These are phyloP conservation scores for Penicillium sp. DNA, from an alignment of 2,329 filamentous ascomycete species.

Conservation along the genomic window DNA sequence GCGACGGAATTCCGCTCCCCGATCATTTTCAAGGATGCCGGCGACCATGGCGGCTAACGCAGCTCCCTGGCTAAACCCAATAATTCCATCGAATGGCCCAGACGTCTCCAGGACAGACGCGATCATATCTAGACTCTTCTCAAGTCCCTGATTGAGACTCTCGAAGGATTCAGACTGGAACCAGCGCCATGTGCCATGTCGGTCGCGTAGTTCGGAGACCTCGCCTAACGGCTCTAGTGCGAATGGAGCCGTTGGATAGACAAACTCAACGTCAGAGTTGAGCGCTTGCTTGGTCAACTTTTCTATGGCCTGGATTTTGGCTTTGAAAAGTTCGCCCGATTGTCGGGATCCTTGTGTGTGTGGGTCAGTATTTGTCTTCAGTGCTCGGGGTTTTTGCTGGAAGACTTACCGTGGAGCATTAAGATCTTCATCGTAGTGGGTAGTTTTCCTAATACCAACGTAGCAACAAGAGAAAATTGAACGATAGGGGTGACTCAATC, in stretches of 20 bases:
- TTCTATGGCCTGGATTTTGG: slow-evolving; percentile 7
- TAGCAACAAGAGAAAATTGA: neutral
- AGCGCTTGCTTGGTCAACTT: neutral
- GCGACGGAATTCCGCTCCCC: neutral
- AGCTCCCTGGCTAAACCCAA: slow-evolving; percentile 9
- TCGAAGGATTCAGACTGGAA: slow-evolving; percentile 3
- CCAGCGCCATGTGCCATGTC: slow-evolving; percentile 7
- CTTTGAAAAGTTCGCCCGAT: slow-evolving; percentile 10
- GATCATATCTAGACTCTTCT: neutral
- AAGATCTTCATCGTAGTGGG: slow-evolving; percentile 2
- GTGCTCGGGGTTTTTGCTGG: neutral
- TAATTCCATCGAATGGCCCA: slow-evolving; percentile 5
- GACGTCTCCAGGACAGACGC: neutral
- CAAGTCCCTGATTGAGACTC: neutral
- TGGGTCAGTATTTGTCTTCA: neutral
- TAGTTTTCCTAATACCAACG: neutral
- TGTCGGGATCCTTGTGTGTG: slow-evolving; percentile 3
- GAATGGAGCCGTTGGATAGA: slow-evolving; percentile 8
- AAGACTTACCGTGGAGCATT: slow-evolving; percentile 2
- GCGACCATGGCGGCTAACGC: slow-evolving; percentile 3
- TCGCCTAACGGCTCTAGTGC: neutral
- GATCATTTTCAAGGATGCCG: slow-evolving; percentile 1
- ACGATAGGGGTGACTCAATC: neutral
- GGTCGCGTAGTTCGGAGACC: neutral
- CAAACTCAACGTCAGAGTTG: neutral